Base-by-base conservation (phyloP, 1,284 basidiomycete species). In the Ustilago tritici region DNA sequence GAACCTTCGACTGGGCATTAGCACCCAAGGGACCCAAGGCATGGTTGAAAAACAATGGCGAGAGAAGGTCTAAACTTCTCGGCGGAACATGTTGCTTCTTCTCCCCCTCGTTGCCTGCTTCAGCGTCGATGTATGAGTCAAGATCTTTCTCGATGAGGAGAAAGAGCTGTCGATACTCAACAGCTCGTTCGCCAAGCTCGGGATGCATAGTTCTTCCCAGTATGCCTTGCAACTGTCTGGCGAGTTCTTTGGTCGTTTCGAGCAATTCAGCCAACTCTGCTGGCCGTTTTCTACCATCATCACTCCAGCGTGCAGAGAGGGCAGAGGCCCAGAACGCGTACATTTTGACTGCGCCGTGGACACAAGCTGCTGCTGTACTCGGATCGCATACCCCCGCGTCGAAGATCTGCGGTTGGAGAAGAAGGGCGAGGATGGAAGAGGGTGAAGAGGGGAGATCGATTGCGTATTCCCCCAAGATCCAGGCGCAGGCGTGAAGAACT, bases 401-500 rank as follows among this genome's bases (percentile, higher is more conserved):
- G 50, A 57, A 68, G n/a, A 83, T 28, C 15, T 70, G 53, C 0
- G 69, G 61, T 17, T 52, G 62, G 1, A 94, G 87, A 49, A 98
- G 88, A 83, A 92, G 60, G 56, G 84, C 76, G 35, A 86, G 83
- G 12, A 81, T 76, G 9, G 58, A 43, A 0, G 56, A 19, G 71
- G 81, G 40, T 78, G 80, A 57, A 79, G 80, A 49, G 84, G 68
- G 41, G 15, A 87, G 74, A 61, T 87, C 68, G 82, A 85, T 61
- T 19, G 92, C 92, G 85, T 95, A 95, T 87, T 99, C 97, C 32
- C 95, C 95, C 78, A 93, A 94, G 75, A 98, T 93, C 93, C 93
- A 98, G 1, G 94, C 94, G 6, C 94, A 95, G 2, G 95, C 95
- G 89, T 93, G 93, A 1, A 98, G 87, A 9, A 96, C 90, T 76